phyloP scores from a whole-genome alignment of 257 asterid genomes.

The Solanum appendiculatum region DNA sequence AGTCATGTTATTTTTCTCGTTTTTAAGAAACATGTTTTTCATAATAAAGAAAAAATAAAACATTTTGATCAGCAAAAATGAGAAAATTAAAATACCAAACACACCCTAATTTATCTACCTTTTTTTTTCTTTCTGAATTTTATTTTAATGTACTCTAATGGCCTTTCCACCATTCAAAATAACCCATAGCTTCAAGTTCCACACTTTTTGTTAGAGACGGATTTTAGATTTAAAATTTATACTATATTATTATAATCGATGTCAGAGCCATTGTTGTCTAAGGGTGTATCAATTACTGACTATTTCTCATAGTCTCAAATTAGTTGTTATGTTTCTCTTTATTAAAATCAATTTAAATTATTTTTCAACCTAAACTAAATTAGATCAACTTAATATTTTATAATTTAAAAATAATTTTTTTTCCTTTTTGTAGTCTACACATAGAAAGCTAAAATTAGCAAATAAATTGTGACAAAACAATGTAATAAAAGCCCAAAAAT shows the following conservation, averaged over 20 bases:
- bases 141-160: background rate
- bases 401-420: too few relatives aligned
- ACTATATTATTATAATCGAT: too few relatives aligned
- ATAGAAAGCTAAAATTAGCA: background rate
- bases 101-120: background rate
- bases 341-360: too few relatives aligned
- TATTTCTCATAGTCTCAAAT: background rate
- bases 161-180: background rate
- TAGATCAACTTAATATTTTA: too few relatives aligned
- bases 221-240: too few relatives aligned
- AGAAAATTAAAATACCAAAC: background rate
- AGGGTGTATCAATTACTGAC: background rate
- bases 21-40: background rate
- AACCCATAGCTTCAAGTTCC: background rate
- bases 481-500: background rate
- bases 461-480: background rate
- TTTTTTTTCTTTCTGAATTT: background rate
- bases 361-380: background rate
- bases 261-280: background rate
- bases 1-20: background rate
- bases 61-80: background rate
- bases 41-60: background rate
- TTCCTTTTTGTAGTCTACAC: background rate
- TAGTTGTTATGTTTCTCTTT: too few relatives aligned
- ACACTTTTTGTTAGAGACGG: accelerated